Evolutionary conservation across 306 rosid genomes (phyloP), one percentile per base, ranked within the genome.

Genomic region (Leucaena leucocephala): DNA sequence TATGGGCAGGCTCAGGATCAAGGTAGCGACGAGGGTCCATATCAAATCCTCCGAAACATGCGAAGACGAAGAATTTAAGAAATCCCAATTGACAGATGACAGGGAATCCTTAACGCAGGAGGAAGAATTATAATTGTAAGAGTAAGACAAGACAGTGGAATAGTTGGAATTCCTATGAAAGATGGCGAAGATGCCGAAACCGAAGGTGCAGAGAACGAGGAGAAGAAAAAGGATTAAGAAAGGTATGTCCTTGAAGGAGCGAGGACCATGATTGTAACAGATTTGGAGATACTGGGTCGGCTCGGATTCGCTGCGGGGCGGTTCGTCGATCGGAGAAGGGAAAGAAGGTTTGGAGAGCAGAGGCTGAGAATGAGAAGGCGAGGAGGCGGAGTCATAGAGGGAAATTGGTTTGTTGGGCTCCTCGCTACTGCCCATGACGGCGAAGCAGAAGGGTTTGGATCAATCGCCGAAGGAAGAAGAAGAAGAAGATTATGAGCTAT

Each of bases 11-110:
- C 91, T 91, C 39, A 92, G 46, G 33, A 91, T 4, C 52, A 92
- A 82, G 10, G 98, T 95, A 13, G 75, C 55, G 1, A 92, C 94
- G 13, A 95, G 91, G 8, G 94, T 86, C 98, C 98, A 92, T 62
- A 74, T 86, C 82, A 92, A 78, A 82, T 71, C 88, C 39, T 86
- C 66, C 0, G 72, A 34, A 9, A 91, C 7, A 40, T 76, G 72
- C 1, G 95, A 81, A 49, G 84, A 80, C 8, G 83, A 58, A 8
- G 73, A 67, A 82, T 6, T 14, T 21, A 76, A 71, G 19, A 12
- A 34, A 48, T 34, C 80, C 87, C 64, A 80, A 50, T 9, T 74
- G 59, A 78, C 2, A 38, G 68, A 45, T 5, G 74, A 79, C 1
- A 38, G 1, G 40, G 67, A n/a, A 50, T 35, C 16, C 9, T 72